These are phyloP conservation scores for Starmerella kuoi DNA, from an alignment of 805 yeast genomes.

Conservation along the genomic window DNA sequence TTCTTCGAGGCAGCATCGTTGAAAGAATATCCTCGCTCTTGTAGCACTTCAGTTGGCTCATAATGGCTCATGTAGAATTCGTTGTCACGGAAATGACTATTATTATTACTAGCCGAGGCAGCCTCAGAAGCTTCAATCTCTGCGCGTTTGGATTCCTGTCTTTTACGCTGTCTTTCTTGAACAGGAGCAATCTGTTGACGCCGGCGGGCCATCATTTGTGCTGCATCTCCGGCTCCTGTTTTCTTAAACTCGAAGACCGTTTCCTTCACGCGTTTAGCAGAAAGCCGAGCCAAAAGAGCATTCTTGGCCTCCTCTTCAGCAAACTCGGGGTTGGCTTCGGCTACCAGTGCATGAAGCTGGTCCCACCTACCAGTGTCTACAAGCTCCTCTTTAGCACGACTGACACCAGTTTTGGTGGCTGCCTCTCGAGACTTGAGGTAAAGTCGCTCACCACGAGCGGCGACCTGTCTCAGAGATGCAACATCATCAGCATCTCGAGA, in stretches of 20 bases:
- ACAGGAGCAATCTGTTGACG: conserved; percentile 81
- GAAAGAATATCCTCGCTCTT: conserved; percentile 61
- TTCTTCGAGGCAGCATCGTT: conserved; percentile 70
- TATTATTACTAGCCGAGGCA: conserved; percentile 24
- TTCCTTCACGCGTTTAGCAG: conserved; percentile 61
- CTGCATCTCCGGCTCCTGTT: conserved; percentile 39
- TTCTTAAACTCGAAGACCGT: conserved; percentile 87
- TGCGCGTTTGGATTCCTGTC: conserved; percentile 46
- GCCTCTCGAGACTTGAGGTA: conserved; percentile 75
- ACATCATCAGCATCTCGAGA: conserved; percentile 53
- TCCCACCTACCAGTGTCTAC: conserved; percentile 54
- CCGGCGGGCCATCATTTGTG: conserved; percentile 74
- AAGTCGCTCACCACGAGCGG: conserved; percentile 76
- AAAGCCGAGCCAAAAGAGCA: conserved; percentile 62
- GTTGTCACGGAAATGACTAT: conserved; percentile 50
- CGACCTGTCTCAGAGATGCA: conserved; percentile 50
- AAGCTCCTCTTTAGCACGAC: conserved; percentile 68
- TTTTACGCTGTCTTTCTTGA: conserved; percentile 64
- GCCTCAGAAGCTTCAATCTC: conserved; percentile 37
- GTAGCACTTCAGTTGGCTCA: conserved; percentile 68
- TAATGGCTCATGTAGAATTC: conserved; percentile 74
- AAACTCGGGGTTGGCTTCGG: conserved; percentile 39
- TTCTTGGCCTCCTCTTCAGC: conserved; percentile 61
- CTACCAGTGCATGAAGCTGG: conserved; percentile 63
- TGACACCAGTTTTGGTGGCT: conserved; percentile 77